Percentiles rank a stretch among this genome's conserved stretches.
Evolutionary conservation across 306 rosid genomes (phyloP).

Genomic region (Pyrus communis): DNA sequence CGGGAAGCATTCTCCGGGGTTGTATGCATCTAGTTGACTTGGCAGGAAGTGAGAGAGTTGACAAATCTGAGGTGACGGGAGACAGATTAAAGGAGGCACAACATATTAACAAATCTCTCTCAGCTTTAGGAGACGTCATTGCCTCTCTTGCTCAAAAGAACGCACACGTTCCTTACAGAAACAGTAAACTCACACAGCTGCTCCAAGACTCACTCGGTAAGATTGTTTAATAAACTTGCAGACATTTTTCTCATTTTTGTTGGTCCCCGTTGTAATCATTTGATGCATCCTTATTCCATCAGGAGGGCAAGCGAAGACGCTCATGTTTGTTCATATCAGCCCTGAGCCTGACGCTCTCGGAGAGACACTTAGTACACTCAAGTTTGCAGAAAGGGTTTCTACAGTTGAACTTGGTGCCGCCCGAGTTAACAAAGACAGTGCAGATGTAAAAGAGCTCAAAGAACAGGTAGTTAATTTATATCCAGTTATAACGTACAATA

Average conservation of each 20-base stretch:
- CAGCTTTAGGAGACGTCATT: constrained; percentile 95
- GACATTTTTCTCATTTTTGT: background rate
- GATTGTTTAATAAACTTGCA: background rate
- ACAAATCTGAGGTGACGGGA: constrained; percentile 88
- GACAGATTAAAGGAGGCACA: constrained; percentile 97
- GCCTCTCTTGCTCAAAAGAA: constrained; percentile 77
- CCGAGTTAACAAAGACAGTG: constrained; percentile 53
- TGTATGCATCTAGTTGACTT: constrained; percentile 92
- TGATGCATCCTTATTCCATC: constrained; percentile 2
- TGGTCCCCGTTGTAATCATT: background rate
- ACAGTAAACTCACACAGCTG: constrained; percentile 91
- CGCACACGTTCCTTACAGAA: constrained; percentile 91
- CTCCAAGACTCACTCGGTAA: constrained; percentile 97
- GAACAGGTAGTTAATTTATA: constrained; percentile 54
- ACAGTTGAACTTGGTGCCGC: constrained; percentile 87
- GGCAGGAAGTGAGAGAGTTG: constrained; percentile 98
- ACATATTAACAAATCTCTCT: constrained; percentile 92
- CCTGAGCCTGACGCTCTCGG: constrained; percentile 78
- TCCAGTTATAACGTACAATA: background rate
- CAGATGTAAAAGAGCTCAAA: constrained; percentile 74
- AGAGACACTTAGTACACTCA: constrained; percentile 89
- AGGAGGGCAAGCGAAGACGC: constrained; percentile 96
- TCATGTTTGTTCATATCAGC: constrained; percentile 90
- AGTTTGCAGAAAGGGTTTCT: constrained; percentile 90
- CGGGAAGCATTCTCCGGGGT: constrained; percentile 63